phyloP scores from a whole-genome alignment of 768 basidiomycete genomes.

The Lactifluus subvellereus region DNA sequence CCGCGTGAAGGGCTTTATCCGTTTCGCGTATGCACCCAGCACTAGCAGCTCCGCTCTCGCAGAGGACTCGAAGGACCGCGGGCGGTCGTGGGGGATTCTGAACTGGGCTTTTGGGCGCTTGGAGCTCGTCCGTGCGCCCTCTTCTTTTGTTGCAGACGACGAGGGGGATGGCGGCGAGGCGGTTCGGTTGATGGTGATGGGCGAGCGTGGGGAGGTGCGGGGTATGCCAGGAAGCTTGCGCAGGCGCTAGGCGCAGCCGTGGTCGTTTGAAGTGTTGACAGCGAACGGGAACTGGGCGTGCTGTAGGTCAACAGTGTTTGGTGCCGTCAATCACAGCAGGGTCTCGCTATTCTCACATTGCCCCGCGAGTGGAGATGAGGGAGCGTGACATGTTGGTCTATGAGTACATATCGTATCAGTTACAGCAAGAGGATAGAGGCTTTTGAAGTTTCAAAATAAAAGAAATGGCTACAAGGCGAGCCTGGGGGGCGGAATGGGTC shows the following conservation, averaged over 20 bases:
- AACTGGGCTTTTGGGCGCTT: constrained; percentile 95
- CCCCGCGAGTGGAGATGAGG: not conserved
- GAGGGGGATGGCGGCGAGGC: constrained; percentile 29
- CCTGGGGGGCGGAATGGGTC: no score
- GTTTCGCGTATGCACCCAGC: constrained; percentile 30
- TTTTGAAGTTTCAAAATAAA: no score
- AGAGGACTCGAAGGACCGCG: not conserved
- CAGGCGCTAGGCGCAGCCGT: constrained; percentile 37
- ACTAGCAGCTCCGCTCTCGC: constrained; percentile 27
- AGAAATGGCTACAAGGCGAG: no score
- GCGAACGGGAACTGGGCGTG: not conserved
- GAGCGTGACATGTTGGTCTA: no score
- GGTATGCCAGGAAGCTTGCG: constrained; percentile 52
- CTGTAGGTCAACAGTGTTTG: not conserved
- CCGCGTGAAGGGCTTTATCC: constrained; percentile 84
- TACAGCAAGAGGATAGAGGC: no score
- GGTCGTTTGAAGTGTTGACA: not conserved
- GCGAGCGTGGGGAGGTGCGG: constrained; percentile 75
- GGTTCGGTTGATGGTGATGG: constrained; percentile 83
- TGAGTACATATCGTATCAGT: no score
- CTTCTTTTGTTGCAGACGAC: constrained; percentile 23
- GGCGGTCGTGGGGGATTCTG: constrained; percentile 43
- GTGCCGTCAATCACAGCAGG: no score
- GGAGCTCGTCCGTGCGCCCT: constrained; percentile 46
- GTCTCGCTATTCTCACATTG: no score